phyloP scores from a whole-genome alignment of 495 filamentous ascomycete species.

The Podospora pseudoanserina region DNA sequence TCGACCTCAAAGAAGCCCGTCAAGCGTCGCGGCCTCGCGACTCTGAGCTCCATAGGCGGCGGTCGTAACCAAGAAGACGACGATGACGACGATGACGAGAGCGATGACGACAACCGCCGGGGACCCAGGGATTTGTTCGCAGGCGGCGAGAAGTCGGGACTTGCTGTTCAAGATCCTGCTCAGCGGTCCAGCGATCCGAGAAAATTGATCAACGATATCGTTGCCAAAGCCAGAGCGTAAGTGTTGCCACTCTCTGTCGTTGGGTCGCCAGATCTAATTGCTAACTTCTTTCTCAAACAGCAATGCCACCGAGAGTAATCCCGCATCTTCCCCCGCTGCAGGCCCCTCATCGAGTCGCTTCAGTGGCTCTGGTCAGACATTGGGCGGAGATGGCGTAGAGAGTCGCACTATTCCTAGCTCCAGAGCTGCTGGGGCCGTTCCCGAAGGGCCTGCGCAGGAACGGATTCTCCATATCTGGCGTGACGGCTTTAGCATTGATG shows the following conservation, averaged over 20 bases:
- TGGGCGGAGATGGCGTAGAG: slow-evolving; percentile 85
- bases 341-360: slow-evolving; percentile 59
- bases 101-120: slow-evolving; percentile 58
- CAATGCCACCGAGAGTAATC: slow-evolving; percentile 48
- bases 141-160: slow-evolving; percentile 92
- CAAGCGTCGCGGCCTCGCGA: slow-evolving; percentile 53
- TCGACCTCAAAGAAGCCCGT: slow-evolving; percentile 39
- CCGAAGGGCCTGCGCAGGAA: slow-evolving; percentile 45
- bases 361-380: slow-evolving; percentile 74
- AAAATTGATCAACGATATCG: slow-evolving; percentile 69
- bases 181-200: slow-evolving; percentile 54
- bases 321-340: slow-evolving; percentile 49
- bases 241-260: slow-evolving; percentile 12
- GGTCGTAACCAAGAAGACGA: slow-evolving; percentile 53
- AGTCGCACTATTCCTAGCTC: slow-evolving; percentile 69
- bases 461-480: slow-evolving; percentile 85
- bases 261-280: background rate
- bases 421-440: slow-evolving; percentile 33
- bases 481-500: slow-evolving; percentile 93
- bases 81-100: slow-evolving; percentile 56
- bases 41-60: slow-evolving; percentile 53
- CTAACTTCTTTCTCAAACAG: slow-evolving; percentile 15
- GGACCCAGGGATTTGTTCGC: slow-evolving; percentile 81
- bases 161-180: slow-evolving; percentile 86
- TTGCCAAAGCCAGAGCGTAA: slow-evolving; percentile 79